Percentiles rank a stretch among this genome's conserved stretches.
Evolutionary conservation across 192 early-diverging fungal genomes (phyloP).

Genomic region (Backusella tarrabulga): DNA sequence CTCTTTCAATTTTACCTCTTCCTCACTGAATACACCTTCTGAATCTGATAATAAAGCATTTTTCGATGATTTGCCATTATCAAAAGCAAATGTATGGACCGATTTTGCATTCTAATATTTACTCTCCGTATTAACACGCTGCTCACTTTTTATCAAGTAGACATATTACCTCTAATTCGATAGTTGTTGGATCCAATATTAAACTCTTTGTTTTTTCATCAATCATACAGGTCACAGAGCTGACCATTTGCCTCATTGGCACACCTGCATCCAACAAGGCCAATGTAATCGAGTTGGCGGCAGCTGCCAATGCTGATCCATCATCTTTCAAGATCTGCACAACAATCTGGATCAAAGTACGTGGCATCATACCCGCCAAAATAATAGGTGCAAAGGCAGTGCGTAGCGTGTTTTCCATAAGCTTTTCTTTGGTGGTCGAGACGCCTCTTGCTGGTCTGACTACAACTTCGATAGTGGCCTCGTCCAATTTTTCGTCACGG

Average conservation of each 20-base stretch:
- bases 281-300: constrained; percentile 81
- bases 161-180: constrained; percentile 64
- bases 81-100: constrained; percentile 84
- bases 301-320: constrained; percentile 76
- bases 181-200: constrained; percentile 75
- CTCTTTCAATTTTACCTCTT: constrained; percentile 45
- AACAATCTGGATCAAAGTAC: constrained; percentile 85
- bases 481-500: constrained; percentile 88
- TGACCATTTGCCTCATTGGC: constrained; percentile 68
- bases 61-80: constrained; percentile 41
- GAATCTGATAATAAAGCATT: constrained; percentile 67
- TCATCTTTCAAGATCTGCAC: constrained; percentile 84
- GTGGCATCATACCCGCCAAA: constrained; percentile 78
- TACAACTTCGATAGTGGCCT: constrained; percentile 79
- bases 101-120: constrained; percentile 57
- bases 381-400: constrained; percentile 76
- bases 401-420: constrained; percentile 66
- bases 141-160: neutral
- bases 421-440: constrained; percentile 65
- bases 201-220: constrained; percentile 52
- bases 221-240: constrained; percentile 71
- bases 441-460: constrained; percentile 67
- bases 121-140: neutral
- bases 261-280: constrained; percentile 92
- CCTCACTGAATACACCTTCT: constrained; percentile 67